Conservation (phyloP, 345 rosid genomes). For the Acer negundo region DNA sequence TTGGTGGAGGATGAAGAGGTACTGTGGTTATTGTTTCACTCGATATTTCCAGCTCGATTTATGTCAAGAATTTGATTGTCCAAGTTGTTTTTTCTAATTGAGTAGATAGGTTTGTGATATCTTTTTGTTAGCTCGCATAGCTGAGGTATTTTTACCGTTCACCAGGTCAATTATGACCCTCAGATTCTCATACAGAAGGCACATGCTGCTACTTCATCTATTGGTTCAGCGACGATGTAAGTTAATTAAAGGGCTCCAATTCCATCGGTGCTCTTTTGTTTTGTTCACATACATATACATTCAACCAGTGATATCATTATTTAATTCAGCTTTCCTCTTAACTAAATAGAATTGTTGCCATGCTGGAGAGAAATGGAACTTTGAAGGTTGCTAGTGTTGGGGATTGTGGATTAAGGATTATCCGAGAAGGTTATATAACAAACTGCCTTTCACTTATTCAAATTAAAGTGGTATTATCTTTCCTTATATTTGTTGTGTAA, state of each 20-base stretch:
- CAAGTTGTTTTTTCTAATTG: background rate
- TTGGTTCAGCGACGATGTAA: slow-evolving; percentile 83
- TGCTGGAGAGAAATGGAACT: slow-evolving; percentile 69
- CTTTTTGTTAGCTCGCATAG: background rate
- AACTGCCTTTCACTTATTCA: background rate
- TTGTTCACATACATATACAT: background rate
- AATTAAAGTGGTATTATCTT: background rate
- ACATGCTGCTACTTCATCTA: slow-evolving; percentile 69
- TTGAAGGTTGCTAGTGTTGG: slow-evolving; percentile 79
- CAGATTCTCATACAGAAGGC: slow-evolving; percentile 78
- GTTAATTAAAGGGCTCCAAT: slow-evolving; percentile 30
- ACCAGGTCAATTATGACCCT: slow-evolving; percentile 76
- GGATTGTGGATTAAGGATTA: slow-evolving; percentile 79
- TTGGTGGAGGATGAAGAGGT: slow-evolving; percentile 66
- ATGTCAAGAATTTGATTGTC: slow-evolving; percentile 5
- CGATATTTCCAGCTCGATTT: background rate
- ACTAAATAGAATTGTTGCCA: slow-evolving; percentile 61
- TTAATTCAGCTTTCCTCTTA: slow-evolving; percentile 22
- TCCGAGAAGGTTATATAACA: slow-evolving; percentile 56
- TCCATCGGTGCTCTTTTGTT: background rate
- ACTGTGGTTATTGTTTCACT: background rate
- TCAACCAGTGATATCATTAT: background rate
- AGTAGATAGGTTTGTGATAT: background rate
- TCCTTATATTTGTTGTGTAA: background rate
- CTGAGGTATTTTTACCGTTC: slow-evolving; percentile 11